Evolutionary conservation across 148 eudicot genomes (phyloP), one percentile per base, ranked within the genome.

Genomic region (Nyssa sinensis): DNA sequence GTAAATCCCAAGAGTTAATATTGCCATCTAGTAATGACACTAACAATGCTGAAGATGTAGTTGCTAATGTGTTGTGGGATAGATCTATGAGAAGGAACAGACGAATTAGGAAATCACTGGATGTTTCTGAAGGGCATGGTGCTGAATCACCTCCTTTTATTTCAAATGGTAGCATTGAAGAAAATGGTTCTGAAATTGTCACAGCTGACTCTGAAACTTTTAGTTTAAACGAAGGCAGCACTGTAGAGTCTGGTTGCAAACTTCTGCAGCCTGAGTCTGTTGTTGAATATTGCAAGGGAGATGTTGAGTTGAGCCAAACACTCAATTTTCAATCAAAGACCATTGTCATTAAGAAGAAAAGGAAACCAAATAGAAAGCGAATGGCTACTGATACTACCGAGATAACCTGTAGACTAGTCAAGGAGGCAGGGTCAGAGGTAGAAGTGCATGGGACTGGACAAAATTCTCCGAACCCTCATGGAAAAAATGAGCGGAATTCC

Each of bases 341-440:
- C 24, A 80, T 80, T 57, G 67, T 91, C 66, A 64, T 83, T 47
- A 90, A 88, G 83, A 95, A 93, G 82, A 93, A 91, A 85, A 84
- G 99, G 74, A 95, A 92, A 63, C 91, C 90, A 7, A 88, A 83
- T 74, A 86, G 95, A 65, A 95, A 89, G 75, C 83, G 97, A 75
- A 79, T 74, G 51, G 70, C 69, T 29, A 79, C 47, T 77, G 92
- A 87, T 84, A 67, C 59, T 53, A 63, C 70, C 58, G 88, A 80
- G 25, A 69, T 71, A 74, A 64, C 74, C 67, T 74, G 69, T 66
- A 77, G 75, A 70, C 72, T 62, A 53, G 89, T 84, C 64, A 71
- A 74, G 19, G 72, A 61, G 57, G 83, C 77, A 77, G 77, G 35
- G 33, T 80, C 77, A 27, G 89, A 83, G 21, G 62, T 61, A 13